Evolutionary conservation across 176 grass and related monocot species (phyloP).

Genomic region (Puccinellia tenuiflora): DNA sequence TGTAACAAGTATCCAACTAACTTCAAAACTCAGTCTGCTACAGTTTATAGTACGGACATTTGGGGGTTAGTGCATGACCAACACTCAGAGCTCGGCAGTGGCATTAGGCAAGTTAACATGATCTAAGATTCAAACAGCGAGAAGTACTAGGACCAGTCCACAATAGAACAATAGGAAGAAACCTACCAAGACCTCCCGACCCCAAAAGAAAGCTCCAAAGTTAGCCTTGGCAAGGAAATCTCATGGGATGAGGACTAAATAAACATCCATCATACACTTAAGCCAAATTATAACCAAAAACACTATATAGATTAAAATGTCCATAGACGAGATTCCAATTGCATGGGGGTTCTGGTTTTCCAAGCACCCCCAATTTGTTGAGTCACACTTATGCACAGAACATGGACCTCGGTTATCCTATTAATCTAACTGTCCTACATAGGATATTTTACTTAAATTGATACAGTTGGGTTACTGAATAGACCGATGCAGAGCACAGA

Average conservation of each 20-base stretch:
- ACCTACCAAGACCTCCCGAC: background rate
- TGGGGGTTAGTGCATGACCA: background rate
- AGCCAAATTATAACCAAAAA: background rate
- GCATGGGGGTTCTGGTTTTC: background rate
- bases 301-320: background rate
- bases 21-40: background rate
- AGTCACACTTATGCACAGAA: background rate
- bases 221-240: background rate
- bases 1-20: background rate
- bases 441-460: slow-evolving; percentile 3
- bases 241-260: background rate
- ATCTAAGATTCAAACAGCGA: slow-evolving; percentile 4
- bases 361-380: background rate
- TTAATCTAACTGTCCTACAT: background rate
- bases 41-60: background rate
- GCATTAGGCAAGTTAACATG: slow-evolving; percentile 8
- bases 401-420: background rate
- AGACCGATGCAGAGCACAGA: background rate
- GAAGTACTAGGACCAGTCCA: background rate
- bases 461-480: background rate
- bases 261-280: background rate
- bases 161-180: background rate
- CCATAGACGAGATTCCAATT: background rate
- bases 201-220: background rate
- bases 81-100: background rate